Conservation (phyloP, 2,329 filamentous ascomycete genomes). For the Aureobasidium sp. region DNA sequence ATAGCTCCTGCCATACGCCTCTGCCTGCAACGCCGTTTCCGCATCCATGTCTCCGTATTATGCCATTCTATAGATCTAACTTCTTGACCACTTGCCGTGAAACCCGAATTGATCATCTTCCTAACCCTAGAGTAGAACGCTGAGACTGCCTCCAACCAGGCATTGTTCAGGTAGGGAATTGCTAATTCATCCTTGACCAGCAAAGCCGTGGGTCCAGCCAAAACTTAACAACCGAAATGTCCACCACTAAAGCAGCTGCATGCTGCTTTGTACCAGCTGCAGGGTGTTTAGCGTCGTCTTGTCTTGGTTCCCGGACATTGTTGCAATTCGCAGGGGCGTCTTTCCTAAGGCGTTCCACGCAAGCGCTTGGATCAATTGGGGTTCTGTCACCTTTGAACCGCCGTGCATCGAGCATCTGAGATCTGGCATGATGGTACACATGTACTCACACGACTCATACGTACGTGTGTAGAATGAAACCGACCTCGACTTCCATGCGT, state of each 20-base stretch:
- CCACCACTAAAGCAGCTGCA: constrained; percentile 11
- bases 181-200: neutral
- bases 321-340: constrained; percentile 4
- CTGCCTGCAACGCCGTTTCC: constrained; percentile 7
- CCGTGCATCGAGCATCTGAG: constrained; percentile 9
- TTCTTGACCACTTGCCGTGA: neutral
- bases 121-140: neutral
- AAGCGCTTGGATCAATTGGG: constrained; percentile 13
- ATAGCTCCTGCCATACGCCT: neutral
- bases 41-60: neutral
- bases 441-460: constrained; percentile 3
- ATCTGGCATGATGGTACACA: constrained; percentile 11
- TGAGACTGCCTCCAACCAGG: neutral
- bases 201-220: neutral
- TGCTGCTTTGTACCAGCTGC: constrained; percentile 14
- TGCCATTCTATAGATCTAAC: neutral
- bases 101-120: neutral
- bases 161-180: neutral
- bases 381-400: neutral
- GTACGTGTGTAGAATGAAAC: neutral
- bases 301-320: constrained; percentile 1
- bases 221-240: constrained; percentile 7
- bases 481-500: neutral
- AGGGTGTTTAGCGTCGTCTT: constrained; percentile 11
- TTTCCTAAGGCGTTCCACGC: constrained; percentile 12